Base-by-base conservation (phyloP, 306 rosid genomes). In the Rosa persica region DNA sequence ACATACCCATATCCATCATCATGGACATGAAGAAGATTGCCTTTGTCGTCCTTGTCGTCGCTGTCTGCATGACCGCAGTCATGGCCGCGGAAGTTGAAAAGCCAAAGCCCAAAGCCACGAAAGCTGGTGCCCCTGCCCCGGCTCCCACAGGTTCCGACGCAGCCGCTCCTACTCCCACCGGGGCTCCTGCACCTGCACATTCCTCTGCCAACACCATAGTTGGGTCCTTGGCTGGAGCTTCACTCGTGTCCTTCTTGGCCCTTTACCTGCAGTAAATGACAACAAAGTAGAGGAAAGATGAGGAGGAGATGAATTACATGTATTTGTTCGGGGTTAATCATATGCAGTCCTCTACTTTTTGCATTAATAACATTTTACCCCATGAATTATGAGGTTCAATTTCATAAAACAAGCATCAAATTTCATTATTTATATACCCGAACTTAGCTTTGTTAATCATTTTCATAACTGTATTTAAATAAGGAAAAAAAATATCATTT, bases 11-110 rank as follows among this genome's bases (percentile, higher is more conserved):
- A 67, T 17, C 69, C 11, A 67, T 17, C 71, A 34, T 39, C 46
- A 66, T 66, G 82, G 72, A 72, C 65, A 72, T 71, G 77, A 79
- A 72, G 77, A 79, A 70, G 52, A 36, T 79, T 16, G 34, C 78
- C 72, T 79, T 62, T 17, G 64, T 16, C 15, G 52, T 62, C 52
- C 72, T 72, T 13, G 9, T 79, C 9, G 72, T 43, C 12, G 73
- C 80, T 11, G 66, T 66, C 42, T 79, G 77, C 52, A 79, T 62
- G 73, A 4, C 54, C n/a, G 78, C 73, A 9, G 72, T 47, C 40
- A n/a, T 72, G 65, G 82, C 82, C 11, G 30, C 73, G 1, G 76
- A 12, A 61, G 12, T 4, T 17, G 17, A 25, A 27, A 12, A n/a
- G 22, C n/a, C 67, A 15, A 6, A 3, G 6, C 9, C n/a, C 8